A percentile compares a stretch with the other conserved stretches of the same genome.
These are phyloP conservation scores for Antrodiella citrinella DNA, from an alignment of 768 basidiomycete genomes.

Conservation along the genomic window DNA sequence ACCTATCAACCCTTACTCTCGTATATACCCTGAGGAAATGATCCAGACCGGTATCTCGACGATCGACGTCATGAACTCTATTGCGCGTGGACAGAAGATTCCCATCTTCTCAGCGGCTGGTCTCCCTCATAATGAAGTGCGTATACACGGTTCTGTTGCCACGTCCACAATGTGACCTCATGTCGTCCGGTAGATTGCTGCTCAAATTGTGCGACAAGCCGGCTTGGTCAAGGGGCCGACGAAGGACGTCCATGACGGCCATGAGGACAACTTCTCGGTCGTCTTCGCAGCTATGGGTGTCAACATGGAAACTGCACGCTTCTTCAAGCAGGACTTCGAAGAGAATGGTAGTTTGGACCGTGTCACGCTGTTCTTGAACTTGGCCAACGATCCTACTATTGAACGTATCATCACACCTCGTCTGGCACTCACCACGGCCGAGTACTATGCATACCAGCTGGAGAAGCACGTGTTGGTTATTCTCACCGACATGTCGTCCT, in stretches of 20 bases:
- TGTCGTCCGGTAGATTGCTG: constrained; percentile 80
- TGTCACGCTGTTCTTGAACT: constrained; percentile 95
- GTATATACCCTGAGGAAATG: constrained; percentile 99
- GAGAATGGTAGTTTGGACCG: constrained; percentile 97
- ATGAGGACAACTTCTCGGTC: constrained; percentile 99
- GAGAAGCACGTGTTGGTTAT: constrained; percentile 99
- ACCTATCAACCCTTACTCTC: constrained; percentile 95
- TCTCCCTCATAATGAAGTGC: constrained; percentile 95
- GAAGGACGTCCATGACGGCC: constrained; percentile 96
- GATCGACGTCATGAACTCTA: constrained; percentile 96
- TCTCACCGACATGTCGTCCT: constrained; percentile 98
- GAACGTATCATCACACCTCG: constrained; percentile 99
- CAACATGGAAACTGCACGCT: constrained; percentile 99
- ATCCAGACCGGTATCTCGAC: constrained; percentile 99
- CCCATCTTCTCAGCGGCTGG: constrained; percentile 99
- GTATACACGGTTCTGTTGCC: constrained; percentile 14
- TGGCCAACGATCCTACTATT: constrained; percentile 98
- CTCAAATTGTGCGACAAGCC: constrained; percentile 99
- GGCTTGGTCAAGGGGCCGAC: constrained; percentile 94
- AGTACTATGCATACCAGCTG: constrained; percentile 98
- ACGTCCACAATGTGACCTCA: constrained; percentile 6
- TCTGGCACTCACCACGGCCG: constrained; percentile 94
- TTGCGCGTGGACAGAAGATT: constrained; percentile 99
- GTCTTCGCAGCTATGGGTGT: constrained; percentile 99
- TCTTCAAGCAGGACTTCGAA: constrained; percentile 99